Evolutionary conservation across 352 stramenopile genomes (phyloP), one percentile per base, ranked within the genome.

Genomic region (Pythium angustatum): DNA sequence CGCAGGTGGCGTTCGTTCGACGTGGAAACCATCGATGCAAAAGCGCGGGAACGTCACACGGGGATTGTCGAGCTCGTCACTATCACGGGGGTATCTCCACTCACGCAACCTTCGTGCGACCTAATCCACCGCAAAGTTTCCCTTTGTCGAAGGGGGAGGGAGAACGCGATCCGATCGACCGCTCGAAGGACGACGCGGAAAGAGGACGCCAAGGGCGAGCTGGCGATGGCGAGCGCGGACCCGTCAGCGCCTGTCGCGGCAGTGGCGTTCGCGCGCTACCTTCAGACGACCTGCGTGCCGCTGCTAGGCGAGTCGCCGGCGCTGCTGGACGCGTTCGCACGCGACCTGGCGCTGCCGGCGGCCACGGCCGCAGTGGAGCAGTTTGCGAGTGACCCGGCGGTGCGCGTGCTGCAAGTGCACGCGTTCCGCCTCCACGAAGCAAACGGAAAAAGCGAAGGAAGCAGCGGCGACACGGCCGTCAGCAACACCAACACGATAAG

Each of bases 341-440:
- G 51, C 47, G 79, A 84, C 33, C 76, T 94, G 22, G 49, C 63
- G n/a, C 49, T 50, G 10, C 45, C 71, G 14, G 26, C 71, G 11
- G 58, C 79, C 17, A 72, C 62, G n/a, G 69, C 72, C 19, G 71
- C 71, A 62, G 64, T 94, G 21, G 79, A 91, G 50, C 82, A 94
- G 63, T 94, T 94, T 58, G 72, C 85, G 24, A 60, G 70, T 5
- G 85, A 94, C 44, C 72, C 80, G 36, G 70, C 68, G 10, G 78
- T 72, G 50, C 79, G 83, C 24, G 79, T 94, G 44, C 69, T 94
- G 47, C 85, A 94, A 48, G 82, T 94, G 36, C 85, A 91, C 60
- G 88, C 81, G 61, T 83, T 83, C 40, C 64, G 71, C n/a, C 38
- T 68, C 47, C 72, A 61, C 17, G 64, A 64, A 19, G n/a, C n/a